These are phyloP conservation scores for Neurospora intermedia DNA, from an alignment of 495 filamentous ascomycete species.

Conservation along the genomic window DNA sequence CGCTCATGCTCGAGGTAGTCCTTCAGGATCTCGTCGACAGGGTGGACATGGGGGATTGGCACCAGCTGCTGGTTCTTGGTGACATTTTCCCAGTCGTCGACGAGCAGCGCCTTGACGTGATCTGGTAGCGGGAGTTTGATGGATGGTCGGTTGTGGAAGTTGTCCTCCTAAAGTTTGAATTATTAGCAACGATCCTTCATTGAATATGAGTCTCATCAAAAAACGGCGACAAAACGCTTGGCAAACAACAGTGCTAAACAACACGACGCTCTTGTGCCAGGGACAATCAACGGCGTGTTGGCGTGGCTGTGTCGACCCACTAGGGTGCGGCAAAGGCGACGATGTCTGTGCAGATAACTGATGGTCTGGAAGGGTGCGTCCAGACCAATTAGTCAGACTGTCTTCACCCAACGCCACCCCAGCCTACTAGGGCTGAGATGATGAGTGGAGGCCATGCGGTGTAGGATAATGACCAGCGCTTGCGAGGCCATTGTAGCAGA, in stretches of 20 bases:
- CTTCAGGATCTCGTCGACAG: conserved; percentile 66
- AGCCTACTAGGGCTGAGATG: not conserved
- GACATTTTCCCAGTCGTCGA: conserved; percentile 98
- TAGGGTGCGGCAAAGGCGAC: not conserved
- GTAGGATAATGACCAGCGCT: not conserved
- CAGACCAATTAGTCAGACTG: not conserved
- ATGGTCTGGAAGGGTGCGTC: not conserved
- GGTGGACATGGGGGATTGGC: conserved; percentile 61
- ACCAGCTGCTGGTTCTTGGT: conserved; percentile 89
- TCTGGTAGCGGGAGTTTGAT: conserved; percentile 78
- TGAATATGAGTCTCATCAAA: conserved; percentile 14
- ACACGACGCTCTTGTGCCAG: not conserved
- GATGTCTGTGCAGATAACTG: not conserved
- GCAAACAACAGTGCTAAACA: not conserved
- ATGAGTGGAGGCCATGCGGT: not conserved
- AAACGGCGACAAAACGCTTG: not conserved
- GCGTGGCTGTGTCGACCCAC: not conserved
- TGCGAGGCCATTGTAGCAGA: not conserved
- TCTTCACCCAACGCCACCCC: not conserved
- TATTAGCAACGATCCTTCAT: not conserved
- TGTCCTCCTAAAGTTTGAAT: conserved; percentile 57
- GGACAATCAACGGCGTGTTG: not conserved
- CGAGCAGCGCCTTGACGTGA: conserved; percentile 74
- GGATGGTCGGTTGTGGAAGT: conserved; percentile 65
- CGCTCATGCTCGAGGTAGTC: conserved; percentile 65